Base-by-base conservation (phyloP, 345 rosid genomes). In the Acer negundo region DNA sequence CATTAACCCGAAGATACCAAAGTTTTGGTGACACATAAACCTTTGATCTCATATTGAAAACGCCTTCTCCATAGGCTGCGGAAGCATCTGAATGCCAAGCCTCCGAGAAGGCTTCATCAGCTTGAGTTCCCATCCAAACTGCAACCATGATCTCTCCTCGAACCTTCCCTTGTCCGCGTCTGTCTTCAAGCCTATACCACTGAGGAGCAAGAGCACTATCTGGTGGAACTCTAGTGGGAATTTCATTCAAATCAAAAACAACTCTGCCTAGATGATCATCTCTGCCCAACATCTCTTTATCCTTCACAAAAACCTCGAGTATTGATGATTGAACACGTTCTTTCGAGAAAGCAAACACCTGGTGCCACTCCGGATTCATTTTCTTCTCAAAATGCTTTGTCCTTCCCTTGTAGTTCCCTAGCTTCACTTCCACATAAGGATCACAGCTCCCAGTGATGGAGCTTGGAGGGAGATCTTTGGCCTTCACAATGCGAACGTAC, bases 41-140 rank as follows among this genome's bases (percentile, higher is more conserved):
- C 76, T 92, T 93, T 15, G 98, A 93, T 59, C 95, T 77, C 38
- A 88, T 79, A 82, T 83, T 92, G 72, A 82, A 78, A 22, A 88
- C 86, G 2, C 94, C 93, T 72, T 90, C 93, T 74, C 95, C 97
- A 42, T 82, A 78, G 38, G 89, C 92, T 1, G 93, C 75, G 46
- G 97, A 90, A 38, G 95, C 86, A 76, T 93, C 94, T 0, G 95
- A 85, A 51, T 94, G 93, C 97, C 97, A 92, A 22, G 98, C 90
- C 61, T 89, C 97, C 15, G 98, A 67, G 67, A 93, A 93, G 63
- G 95, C 94, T 83, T 95, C 98, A 78, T 95, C 98, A 1, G 97
- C 98, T 74, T 94, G 96, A 63, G 96, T 90, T 81, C 97, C 98
- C 92, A 94, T 89, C 98, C 98, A 95, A 12, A 92, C 94, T 31